Base-by-base conservation (phyloP, 169 alveolate species). In the Plasmodium sp. region DNA sequence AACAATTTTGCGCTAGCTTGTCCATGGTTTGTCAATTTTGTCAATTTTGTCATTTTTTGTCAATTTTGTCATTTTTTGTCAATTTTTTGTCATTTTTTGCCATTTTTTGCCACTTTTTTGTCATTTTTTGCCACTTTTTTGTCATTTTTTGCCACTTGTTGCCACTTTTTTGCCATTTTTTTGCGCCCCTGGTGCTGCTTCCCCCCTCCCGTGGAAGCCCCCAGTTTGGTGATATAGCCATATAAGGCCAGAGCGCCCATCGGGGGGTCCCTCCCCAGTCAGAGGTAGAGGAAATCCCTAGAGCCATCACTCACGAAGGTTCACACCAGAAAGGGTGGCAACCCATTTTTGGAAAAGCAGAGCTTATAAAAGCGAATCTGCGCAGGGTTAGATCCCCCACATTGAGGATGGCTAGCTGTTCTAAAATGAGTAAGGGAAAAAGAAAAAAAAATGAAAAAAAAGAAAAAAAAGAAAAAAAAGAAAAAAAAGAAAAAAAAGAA, bases 401-500 rank as follows among this genome's bases (percentile, higher is more conserved):
- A 18, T 31, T 34, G 36, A 12, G 22, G 22, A 18, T 27, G 27
- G 27, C 48, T 31, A 51, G 67, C 84, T 77, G 14, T 34, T 34
- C 51, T 77, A 77, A 34, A 77, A 77, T 77, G 84, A 77, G 84
- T 77, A 77, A 6, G 33, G 54, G 36, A 77, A 34, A 77, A 34
- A 77, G 10, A 77, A 77, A 77, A 34, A 77, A 77, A 77, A 77
- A 77, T 5, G 33, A 73, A 73, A 12, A 73, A 73, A 75, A 33
- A 75, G 36, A 77, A 77, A 77, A 77, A 77, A 77, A 77, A 77
- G 36, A 33, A 75, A 73, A 73, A 77, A 77, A 77, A 77, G 18
- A 75, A 77, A 77, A 77, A 77, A 77, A 77, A n/a, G n/a, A 77
- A 77, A 77, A 77, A 33, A 75, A 73, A 73, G 36, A 73, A 73